Percentiles rank a stretch among this genome's conserved stretches.
Evolutionary conservation across 2,329 filamentous ascomycete species (phyloP).

Genomic region (Xylaria digitata): DNA sequence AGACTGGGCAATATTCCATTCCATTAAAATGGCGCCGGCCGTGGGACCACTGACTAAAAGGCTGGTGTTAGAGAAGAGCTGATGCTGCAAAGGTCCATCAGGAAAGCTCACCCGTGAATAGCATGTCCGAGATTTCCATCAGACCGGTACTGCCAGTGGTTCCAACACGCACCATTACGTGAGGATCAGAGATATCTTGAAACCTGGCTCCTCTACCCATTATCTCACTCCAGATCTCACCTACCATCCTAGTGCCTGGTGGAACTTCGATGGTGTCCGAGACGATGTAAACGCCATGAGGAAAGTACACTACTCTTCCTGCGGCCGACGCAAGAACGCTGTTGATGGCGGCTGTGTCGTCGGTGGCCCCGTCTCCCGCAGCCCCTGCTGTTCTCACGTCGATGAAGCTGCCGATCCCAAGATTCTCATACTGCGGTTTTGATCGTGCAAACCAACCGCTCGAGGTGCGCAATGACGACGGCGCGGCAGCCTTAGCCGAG

Average conservation of each 20-base stretch:
- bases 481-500: too few relatives aligned
- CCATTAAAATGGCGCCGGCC: neutral
- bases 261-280: neutral
- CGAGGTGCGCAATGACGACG: too few relatives aligned
- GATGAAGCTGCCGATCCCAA: neutral
- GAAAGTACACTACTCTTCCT: neutral
- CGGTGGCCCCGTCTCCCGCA: neutral
- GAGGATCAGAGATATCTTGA: neutral
- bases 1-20: neutral
- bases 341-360: neutral
- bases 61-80: neutral
- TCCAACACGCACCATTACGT: neutral
- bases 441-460: neutral
- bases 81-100: neutral
- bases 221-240: neutral
- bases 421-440: neutral
- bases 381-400: neutral
- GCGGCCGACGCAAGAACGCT: neutral
- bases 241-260: neutral
- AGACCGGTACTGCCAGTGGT: neutral
- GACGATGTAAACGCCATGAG: neutral
- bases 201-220: neutral
- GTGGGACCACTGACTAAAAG: neutral
- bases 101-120: neutral
- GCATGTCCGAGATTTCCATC: slow-evolving; percentile 1